Conservation (phyloP, 2,329 filamentous ascomycete genomes). For the Chaetomiaceae sp. region DNA sequence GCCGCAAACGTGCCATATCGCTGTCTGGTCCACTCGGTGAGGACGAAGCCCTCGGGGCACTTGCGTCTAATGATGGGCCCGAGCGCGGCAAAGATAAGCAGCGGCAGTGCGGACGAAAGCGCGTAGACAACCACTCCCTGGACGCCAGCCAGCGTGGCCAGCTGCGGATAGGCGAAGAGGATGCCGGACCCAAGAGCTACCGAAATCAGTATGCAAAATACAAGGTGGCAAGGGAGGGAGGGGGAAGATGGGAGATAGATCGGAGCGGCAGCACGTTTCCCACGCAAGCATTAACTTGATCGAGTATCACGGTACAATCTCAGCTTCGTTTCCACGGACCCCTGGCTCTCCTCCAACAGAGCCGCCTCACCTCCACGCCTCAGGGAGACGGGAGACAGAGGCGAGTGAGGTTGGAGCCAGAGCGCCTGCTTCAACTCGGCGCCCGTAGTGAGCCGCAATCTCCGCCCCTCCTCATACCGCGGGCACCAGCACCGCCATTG, state of each 20-base stretch:
- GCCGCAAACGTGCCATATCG: constrained; percentile 65
- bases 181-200: constrained; percentile 78
- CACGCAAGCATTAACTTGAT: constrained; percentile 99
- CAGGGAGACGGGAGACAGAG: background rate
- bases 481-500: background rate
- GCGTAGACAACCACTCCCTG: constrained; percentile 75
- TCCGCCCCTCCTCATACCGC: constrained; percentile 22
- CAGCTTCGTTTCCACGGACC: constrained; percentile 60
- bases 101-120: constrained; percentile 62
- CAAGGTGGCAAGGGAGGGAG: constrained; percentile 11
- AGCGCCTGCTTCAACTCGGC: constrained; percentile 52
- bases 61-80: constrained; percentile 73
- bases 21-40: constrained; percentile 79
- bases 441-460: constrained; percentile 78
- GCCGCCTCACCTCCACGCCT: constrained; percentile 16
- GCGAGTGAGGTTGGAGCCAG: constrained; percentile 45
- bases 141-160: constrained; percentile 71
- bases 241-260: constrained; percentile 30
- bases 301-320: constrained; percentile 96
- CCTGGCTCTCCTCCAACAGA: constrained; percentile 33
- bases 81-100: constrained; percentile 67
- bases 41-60: constrained; percentile 76
- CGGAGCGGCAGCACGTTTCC: constrained; percentile 91
- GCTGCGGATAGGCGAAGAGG: constrained; percentile 74
- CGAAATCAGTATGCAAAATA: constrained; percentile 37